These are phyloP conservation scores for Jatropha curcas DNA, from an alignment of 345 rosid species.

Conservation along the genomic window DNA sequence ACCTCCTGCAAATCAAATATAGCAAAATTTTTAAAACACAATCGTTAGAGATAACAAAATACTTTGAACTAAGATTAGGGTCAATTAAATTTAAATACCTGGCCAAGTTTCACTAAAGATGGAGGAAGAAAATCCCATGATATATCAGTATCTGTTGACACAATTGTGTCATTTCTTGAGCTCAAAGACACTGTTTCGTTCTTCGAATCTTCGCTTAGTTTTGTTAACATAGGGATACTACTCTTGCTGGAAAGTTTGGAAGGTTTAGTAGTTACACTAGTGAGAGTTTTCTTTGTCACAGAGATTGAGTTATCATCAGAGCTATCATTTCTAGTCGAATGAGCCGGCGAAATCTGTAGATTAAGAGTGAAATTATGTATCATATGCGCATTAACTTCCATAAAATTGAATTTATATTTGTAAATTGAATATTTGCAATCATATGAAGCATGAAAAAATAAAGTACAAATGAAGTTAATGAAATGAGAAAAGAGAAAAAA, in stretches of 20 bases:
- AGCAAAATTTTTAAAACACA: neutral
- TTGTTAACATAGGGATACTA: constrained; percentile 26
- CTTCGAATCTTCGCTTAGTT: constrained; percentile 25
- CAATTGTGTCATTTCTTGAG: constrained; percentile 17
- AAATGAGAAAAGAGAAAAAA: too few species aligned
- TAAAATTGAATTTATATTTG: too few species aligned
- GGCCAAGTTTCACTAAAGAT: constrained; percentile 53
- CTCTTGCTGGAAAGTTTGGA: constrained; percentile 28
- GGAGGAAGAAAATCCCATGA: constrained; percentile 62
- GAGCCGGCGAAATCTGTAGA: constrained; percentile 38
- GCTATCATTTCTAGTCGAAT: constrained; percentile 25
- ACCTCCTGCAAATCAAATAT: constrained; percentile 44
- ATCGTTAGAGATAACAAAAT: neutral
- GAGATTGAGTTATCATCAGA: constrained; percentile 36
- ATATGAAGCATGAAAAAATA: too few species aligned
- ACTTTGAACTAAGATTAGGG: too few species aligned
- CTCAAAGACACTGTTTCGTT: constrained; percentile 19
- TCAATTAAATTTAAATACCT: constrained; percentile 34
- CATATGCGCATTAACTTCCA: too few species aligned
- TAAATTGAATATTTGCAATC: too few species aligned
- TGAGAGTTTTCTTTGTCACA: constrained; percentile 34
- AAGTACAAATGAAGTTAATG: too few species aligned
- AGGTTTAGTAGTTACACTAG: constrained; percentile 29
- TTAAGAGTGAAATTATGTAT: too few species aligned
- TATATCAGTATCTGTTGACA: constrained; percentile 36